Conservation (phyloP, 495 filamentous ascomycete species). For the Podospora tetraspora region DNA sequence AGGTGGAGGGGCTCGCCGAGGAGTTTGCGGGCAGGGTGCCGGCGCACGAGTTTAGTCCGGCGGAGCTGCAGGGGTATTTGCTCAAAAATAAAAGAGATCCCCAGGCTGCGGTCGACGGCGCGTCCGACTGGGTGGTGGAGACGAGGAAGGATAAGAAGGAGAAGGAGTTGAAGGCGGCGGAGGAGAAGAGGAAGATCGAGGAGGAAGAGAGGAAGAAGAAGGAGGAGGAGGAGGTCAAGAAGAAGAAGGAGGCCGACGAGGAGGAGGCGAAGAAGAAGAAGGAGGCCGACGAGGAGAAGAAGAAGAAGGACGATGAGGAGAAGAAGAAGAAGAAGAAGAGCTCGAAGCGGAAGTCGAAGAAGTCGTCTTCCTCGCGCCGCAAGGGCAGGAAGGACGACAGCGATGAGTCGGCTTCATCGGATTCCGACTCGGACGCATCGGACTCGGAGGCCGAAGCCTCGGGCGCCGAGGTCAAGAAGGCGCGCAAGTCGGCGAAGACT, state of each 20-base stretch:
- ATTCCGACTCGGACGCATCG: constrained; percentile 13
- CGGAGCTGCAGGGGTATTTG: constrained; percentile 73
- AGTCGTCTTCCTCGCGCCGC: constrained; percentile 2
- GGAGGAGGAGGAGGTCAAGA: constrained; percentile 29
- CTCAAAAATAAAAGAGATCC: constrained; percentile 63
- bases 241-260: constrained; percentile 25
- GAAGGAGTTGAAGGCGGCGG: constrained; percentile 45
- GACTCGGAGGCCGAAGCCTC: not conserved
- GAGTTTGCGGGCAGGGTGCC: constrained; percentile 61
- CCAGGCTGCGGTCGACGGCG: constrained; percentile 52
- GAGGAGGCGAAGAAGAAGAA: constrained; percentile 27
- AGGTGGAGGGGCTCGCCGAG: constrained; percentile 36
- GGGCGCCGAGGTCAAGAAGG: constrained; percentile 19
- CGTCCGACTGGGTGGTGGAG: constrained; percentile 52
- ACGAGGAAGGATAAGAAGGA: constrained; percentile 55
- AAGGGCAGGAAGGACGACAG: constrained; percentile 11
- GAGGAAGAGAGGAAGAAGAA: constrained; percentile 31
- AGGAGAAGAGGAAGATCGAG: constrained; percentile 39
- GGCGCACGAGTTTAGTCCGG: constrained; percentile 59
- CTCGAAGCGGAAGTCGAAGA: constrained; percentile 11
- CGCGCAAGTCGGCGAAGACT: constrained; percentile 9
- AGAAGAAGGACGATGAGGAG: constrained; percentile 12
- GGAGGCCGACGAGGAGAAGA: constrained; percentile 20
- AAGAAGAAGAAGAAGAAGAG: constrained; percentile 13
- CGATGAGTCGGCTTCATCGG: constrained; percentile 12